These are phyloP conservation scores for Cryptococcus jaspeensis DNA, from an alignment of 1,284 basidiomycete genomes.

Conservation along the genomic window DNA sequence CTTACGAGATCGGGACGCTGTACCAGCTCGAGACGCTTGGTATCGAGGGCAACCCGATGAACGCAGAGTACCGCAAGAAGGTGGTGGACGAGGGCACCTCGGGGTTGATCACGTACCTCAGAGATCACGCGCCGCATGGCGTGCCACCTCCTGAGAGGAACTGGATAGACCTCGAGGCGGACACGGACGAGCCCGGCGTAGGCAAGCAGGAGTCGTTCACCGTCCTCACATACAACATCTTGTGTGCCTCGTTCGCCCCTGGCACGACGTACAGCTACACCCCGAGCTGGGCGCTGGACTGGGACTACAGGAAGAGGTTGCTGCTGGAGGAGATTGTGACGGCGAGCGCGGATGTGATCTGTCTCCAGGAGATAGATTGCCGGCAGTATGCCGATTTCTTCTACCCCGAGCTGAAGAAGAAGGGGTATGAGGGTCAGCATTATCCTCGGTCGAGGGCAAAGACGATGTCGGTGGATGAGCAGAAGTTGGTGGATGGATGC, in stretches of 20 bases:
- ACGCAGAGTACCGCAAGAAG: constrained; percentile 70
- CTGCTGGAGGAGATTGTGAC: constrained; percentile 84
- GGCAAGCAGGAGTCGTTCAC: constrained; percentile 65
- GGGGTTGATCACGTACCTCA: constrained; percentile 67
- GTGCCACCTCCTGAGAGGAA: constrained; percentile 76
- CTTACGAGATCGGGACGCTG: constrained; percentile 82
- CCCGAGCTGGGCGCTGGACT: constrained; percentile 90
- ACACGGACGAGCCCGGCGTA: constrained; percentile 58
- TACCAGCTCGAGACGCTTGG: constrained; percentile 92
- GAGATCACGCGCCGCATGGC: constrained; percentile 70
- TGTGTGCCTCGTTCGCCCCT: constrained; percentile 90
- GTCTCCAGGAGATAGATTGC: constrained; percentile 87
- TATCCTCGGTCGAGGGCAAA: constrained; percentile 93
- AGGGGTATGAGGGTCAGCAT: constrained; percentile 88
- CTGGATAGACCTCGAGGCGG: constrained; percentile 74
- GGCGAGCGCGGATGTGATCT: constrained; percentile 85
- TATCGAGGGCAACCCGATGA: constrained; percentile 93
- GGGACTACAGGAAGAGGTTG: constrained; percentile 91
- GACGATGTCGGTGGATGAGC: constrained; percentile 87
- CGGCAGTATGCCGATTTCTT: constrained; percentile 95
- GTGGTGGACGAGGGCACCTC: constrained; percentile 91
- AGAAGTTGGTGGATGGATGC: constrained; percentile 89
- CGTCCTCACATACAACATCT: constrained; percentile 88
- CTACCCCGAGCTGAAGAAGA: constrained; percentile 68
- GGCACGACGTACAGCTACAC: constrained; percentile 93